phyloP scores from a whole-genome alignment of 108 stramenopile species.

The Hondaea fermentalgiana region DNA sequence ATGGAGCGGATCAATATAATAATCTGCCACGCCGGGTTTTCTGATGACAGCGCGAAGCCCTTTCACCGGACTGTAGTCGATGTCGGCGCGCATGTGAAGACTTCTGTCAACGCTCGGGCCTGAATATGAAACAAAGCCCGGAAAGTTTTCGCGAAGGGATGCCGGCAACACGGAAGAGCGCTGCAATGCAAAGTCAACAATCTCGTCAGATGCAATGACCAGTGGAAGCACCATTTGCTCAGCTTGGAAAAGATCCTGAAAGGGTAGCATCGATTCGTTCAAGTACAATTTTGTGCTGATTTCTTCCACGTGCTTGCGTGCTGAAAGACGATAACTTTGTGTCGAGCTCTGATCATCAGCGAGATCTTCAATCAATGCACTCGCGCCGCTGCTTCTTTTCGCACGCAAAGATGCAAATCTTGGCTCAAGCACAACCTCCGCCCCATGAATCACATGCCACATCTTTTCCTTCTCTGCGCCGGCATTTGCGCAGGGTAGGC shows the following conservation, averaged over 20 bases:
- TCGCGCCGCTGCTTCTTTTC: no score
- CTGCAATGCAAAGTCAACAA: neutral
- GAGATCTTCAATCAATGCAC: no score
- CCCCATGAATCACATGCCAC: no score
- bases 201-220: neutral
- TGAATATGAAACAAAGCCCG: neutral
- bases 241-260: neutral
- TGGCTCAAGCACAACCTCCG: no score
- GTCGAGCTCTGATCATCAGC: neutral
- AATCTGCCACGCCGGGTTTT: neutral
- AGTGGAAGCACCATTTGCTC: neutral
- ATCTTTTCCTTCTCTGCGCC: no score
- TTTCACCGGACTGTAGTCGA: neutral
- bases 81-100: neutral
- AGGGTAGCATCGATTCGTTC: neutral
- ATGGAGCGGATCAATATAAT: neutral
- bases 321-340: neutral
- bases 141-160: neutral
- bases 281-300: neutral
- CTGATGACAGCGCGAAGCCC: neutral
- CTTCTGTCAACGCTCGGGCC: neutral
- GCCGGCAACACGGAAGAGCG: neutral
- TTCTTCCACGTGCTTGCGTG: neutral
- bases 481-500: no score
- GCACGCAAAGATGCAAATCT: no score